Base-by-base conservation (phyloP, 768 basidiomycete genomes). In the Panaeolus papilionaceus region DNA sequence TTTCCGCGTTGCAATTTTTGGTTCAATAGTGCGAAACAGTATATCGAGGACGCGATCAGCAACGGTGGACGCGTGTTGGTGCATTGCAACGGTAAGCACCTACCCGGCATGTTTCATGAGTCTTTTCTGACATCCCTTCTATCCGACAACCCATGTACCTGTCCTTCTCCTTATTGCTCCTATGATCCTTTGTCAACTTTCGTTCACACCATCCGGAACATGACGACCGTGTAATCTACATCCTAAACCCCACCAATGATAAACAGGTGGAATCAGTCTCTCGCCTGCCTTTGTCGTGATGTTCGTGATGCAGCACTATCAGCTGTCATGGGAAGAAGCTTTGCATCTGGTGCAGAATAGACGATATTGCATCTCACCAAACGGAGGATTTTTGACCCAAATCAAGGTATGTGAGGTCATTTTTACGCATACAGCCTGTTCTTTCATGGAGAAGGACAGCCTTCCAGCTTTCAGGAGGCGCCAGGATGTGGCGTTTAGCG, bases 331-430 rank as follows among this genome's bases (percentile, higher is more conserved):
- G 91, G 94, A 95, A 80, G 93, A 96, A 65, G 94, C 94, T 0
- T 82, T 96, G 61, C 93, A 94, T 73, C 79, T 92, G 74, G 94
- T 96, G 3, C 94, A 96, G 77, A 95, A 95, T 70, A 85, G 95
- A 61, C 86, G 95, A 54, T 98, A 97, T 73, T 98, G 95, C 77
- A 96, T 96, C 69, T 94, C 93, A 0, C 96, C 95, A 11, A 95
- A 97, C 72, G 89, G 91, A 14, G 95, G 94, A 3, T 98, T 98
- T 79, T 77, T 96, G 72, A 93, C 92, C 10, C 95, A 97, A 76
- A 91, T 97, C 75, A 96, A 97, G 86, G 93, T 92, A 66, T 33
- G 81, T 71, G 12, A 44, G n/a, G 38, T 37, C 20, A 38, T 33
- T 14, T 23, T 65, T 37, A 65, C 47, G 8, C 33, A 42, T 64